Evolutionary conservation across 768 basidiomycete species (phyloP).

Genomic region (Tephrocybe sp.): DNA sequence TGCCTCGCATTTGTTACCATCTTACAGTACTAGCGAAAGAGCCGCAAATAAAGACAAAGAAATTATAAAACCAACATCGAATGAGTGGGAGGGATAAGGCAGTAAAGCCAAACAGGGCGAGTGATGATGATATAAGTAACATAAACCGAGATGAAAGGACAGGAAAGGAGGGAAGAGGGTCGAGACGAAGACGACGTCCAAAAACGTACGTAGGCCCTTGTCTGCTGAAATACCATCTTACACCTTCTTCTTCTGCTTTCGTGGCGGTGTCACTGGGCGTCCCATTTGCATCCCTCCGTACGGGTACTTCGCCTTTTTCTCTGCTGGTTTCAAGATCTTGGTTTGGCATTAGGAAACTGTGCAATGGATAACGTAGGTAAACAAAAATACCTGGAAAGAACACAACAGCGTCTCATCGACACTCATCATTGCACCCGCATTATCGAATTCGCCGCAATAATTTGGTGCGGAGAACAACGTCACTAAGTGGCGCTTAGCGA

Average conservation of each 20-base stretch:
- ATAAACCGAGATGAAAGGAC: conserved; percentile 11
- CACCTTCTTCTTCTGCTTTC: conserved; percentile 98
- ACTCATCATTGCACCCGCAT: conserved; percentile 99
- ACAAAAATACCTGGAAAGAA: conserved; percentile 83
- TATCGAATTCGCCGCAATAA: conserved; percentile 96
- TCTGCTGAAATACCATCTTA: conserved; percentile 46
- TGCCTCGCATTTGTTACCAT: conserved; percentile 17
- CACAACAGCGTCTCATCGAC: conserved; percentile 96
- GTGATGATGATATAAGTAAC: conserved; percentile 10
- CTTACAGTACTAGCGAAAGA: conserved; percentile 18
- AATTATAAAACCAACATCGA: conserved; percentile 15
- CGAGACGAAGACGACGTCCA: conserved; percentile 15
- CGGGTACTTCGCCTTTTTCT: conserved; percentile 95
- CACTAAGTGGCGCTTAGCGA: conserved; percentile 95
- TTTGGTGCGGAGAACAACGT: conserved; percentile 97
- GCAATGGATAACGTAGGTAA: background rate
- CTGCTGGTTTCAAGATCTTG: conserved; percentile 97
- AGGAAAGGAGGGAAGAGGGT: conserved; percentile 6
- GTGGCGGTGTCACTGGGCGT: conserved; percentile 90
- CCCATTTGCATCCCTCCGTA: conserved; percentile 86
- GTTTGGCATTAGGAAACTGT: background rate
- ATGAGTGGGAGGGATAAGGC: background rate
- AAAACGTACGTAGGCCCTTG: conserved; percentile 17
- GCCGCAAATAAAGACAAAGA: conserved; percentile 10
- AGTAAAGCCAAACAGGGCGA: background rate